Evolutionary conservation across 2,329 filamentous ascomycete genomes (phyloP).

Genomic region (Hypoxylon sp.): DNA sequence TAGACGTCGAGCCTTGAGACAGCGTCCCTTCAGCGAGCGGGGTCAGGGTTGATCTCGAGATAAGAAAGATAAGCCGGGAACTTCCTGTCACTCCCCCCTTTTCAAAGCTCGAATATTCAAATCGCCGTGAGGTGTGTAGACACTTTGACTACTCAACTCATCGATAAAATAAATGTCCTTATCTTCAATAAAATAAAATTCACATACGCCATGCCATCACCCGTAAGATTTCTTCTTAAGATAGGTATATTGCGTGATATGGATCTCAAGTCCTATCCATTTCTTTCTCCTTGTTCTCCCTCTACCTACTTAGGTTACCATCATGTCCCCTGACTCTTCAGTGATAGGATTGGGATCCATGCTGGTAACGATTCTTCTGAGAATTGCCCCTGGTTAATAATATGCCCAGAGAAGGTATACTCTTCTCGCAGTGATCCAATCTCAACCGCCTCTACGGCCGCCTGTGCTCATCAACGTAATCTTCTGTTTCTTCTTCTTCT

Average conservation of each 20-base stretch:
- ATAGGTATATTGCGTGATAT: constrained; percentile 9
- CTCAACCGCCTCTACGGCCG: constrained; percentile 50
- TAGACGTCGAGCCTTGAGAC: neutral
- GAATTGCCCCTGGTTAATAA: no score
- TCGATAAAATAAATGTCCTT: no score
- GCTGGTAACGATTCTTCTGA: no score
- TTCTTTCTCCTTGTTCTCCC: no score
- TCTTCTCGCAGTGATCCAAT: no score
- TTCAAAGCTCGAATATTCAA: neutral
- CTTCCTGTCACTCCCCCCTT: neutral
- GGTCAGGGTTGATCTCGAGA: constrained; percentile 6
- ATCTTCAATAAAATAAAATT: neutral
- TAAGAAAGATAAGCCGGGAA: constrained; percentile 12
- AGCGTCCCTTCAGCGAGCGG: neutral
- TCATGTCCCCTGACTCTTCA: neutral
- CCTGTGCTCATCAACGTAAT: constrained; percentile 77
- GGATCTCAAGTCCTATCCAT: no score
- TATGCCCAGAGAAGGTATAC: no score
- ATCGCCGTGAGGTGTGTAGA: neutral
- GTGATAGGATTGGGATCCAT: neutral
- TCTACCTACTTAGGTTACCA: no score
- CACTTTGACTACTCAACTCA: no score
- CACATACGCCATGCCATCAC: constrained; percentile 5
- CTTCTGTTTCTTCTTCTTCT: constrained; percentile 77
- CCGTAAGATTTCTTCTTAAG: neutral